Evolutionary conservation across 805 yeast species (phyloP).

Genomic region (Tetrapisispora taiwanensis): DNA sequence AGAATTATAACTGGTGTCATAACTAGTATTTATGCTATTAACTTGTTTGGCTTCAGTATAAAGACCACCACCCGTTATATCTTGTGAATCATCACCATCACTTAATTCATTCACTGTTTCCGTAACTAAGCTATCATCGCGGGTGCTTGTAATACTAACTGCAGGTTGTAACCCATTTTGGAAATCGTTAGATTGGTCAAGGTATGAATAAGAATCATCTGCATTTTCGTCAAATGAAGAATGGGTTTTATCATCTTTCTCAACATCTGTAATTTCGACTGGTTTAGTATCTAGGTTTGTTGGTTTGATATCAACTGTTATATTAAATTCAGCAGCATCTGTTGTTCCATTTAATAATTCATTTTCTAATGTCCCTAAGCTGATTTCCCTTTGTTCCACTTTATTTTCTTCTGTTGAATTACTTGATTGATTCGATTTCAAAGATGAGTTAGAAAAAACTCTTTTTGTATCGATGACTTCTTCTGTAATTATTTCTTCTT

Average conservation of each 20-base stretch:
- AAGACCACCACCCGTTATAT: conserved; percentile 3
- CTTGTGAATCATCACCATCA: conserved; percentile 11
- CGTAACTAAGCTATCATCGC: conserved; percentile 1
- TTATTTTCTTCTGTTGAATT: background rate
- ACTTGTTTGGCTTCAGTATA: background rate
- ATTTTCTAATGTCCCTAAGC: background rate
- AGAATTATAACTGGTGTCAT: background rate
- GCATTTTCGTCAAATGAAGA: background rate
- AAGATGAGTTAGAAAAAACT: background rate
- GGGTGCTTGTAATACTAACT: conserved; percentile 1
- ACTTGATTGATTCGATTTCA: background rate
- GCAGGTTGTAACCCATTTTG: conserved; percentile 3
- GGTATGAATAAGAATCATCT: background rate
- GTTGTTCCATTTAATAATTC: background rate
- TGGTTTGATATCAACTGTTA: background rate
- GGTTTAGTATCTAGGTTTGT: background rate
- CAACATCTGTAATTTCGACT: background rate
- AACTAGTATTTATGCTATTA: background rate
- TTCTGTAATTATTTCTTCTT: background rate
- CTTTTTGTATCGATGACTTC: background rate
- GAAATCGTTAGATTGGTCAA: background rate
- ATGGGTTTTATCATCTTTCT: background rate
- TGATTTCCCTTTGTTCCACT: background rate
- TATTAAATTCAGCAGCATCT: background rate
- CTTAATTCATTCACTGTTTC: conserved; percentile 11